phyloP scores from a whole-genome alignment of 2,329 filamentous ascomycete genomes.

The Metarhizium sp. region DNA sequence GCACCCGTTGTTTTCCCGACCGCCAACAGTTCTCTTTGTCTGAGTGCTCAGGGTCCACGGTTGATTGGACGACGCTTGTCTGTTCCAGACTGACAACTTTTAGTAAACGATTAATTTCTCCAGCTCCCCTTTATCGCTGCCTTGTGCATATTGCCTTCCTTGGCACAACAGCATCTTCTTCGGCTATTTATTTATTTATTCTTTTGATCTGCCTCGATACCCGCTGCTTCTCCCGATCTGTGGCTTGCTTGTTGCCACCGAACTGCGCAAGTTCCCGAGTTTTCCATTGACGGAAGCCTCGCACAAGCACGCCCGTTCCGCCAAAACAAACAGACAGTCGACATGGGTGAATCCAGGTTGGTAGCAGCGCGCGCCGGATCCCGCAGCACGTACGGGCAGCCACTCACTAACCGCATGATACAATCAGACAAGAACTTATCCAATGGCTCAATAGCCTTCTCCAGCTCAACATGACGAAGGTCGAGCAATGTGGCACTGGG shows the following conservation, averaged over 20 bases:
- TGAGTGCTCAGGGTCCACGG: constrained; percentile 15
- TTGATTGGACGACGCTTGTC: constrained; percentile 29
- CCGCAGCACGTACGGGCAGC: neutral
- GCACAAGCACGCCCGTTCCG: neutral
- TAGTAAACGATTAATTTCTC: constrained; percentile 6
- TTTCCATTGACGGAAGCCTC: neutral
- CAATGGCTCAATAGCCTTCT: constrained; percentile 96
- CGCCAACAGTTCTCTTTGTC: constrained; percentile 8
- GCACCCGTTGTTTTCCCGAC: constrained; percentile 12
- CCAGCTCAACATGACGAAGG: constrained; percentile 95
- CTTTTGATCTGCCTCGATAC: constrained; percentile 1
- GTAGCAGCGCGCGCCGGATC: constrained; percentile 10
- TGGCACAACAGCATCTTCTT: constrained; percentile 2
- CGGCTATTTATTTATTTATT: constrained; percentile 1
- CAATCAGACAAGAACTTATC: constrained; percentile 80
- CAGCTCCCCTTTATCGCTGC: constrained; percentile 8
- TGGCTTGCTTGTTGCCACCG: neutral
- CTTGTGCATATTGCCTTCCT: constrained; percentile 3
- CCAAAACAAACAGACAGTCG: constrained; percentile 17
- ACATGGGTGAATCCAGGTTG: constrained; percentile 40
- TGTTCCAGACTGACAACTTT: neutral
- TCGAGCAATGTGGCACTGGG: constrained; percentile 99
- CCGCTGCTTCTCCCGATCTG: neutral
- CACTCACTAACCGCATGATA: constrained; percentile 11
- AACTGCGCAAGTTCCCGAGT: neutral